Evolutionary conservation across 495 filamentous ascomycete species (phyloP).

Genomic region (Echria macrotheca): DNA sequence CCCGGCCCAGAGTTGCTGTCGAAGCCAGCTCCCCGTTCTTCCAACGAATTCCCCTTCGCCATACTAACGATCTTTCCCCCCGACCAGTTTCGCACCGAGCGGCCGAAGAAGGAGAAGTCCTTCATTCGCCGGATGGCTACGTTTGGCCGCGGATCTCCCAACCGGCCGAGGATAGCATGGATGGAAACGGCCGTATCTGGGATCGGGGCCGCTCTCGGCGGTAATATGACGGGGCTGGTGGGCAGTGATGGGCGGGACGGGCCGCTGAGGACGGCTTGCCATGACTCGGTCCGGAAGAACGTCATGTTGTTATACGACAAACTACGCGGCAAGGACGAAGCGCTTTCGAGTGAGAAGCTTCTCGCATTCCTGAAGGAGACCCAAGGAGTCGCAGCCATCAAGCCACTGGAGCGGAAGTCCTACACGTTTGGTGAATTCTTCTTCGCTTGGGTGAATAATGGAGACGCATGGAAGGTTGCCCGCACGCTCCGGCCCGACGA

Average conservation of each 20-base stretch:
- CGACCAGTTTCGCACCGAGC: slow-evolving; percentile 17
- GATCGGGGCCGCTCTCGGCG: slow-evolving; percentile 16
- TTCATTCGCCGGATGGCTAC: slow-evolving; percentile 30
- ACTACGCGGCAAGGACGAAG: slow-evolving; percentile 20
- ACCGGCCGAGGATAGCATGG: slow-evolving; percentile 17
- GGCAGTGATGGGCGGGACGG: slow-evolving; percentile 3
- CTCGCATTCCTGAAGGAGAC: slow-evolving; percentile 30
- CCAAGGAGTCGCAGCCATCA: slow-evolving; percentile 30
- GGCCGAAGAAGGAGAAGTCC: slow-evolving; percentile 17
- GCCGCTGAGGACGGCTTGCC: slow-evolving; percentile 7
- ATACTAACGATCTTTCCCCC: slow-evolving; percentile 4
- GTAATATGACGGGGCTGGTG: slow-evolving; percentile 12
- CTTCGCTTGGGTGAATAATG: slow-evolving; percentile 31
- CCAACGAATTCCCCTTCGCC: background rate
- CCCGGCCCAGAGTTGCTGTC: background rate
- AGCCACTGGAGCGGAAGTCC: slow-evolving; percentile 21
- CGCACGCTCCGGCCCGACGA: slow-evolving; percentile 19
- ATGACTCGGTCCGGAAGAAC: slow-evolving; percentile 32
- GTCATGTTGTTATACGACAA: slow-evolving; percentile 31
- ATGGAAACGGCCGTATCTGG: slow-evolving; percentile 11
- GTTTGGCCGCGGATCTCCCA: slow-evolving; percentile 20
- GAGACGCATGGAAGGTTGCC: slow-evolving; percentile 31
- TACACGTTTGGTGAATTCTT: slow-evolving; percentile 42
- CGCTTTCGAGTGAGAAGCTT: slow-evolving; percentile 31
- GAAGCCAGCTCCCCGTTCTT: background rate